These are phyloP conservation scores for Chrysanthemum lavandulifolium DNA, from an alignment of 129 eudicot species.

Conservation along the genomic window DNA sequence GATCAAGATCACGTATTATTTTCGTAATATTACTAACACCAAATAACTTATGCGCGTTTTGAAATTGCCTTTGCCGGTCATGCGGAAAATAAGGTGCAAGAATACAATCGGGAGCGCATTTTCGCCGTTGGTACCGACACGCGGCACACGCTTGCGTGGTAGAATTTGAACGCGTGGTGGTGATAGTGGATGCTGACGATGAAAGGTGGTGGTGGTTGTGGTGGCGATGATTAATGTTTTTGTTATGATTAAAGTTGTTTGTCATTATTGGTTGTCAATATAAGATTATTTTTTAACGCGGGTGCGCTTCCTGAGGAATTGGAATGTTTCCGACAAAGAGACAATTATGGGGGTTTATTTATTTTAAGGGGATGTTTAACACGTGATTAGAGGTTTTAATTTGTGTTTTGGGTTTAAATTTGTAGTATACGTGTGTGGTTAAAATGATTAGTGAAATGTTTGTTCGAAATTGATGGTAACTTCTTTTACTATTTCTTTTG, in stretches of 20 bases:
- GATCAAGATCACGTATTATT: constrained; percentile 48
- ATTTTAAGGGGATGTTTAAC: constrained; percentile 21
- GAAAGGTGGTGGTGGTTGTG: constrained; percentile 27
- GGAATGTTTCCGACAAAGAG: constrained; percentile 29
- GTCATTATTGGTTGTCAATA: constrained; percentile 6
- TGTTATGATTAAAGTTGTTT: constrained; percentile 16
- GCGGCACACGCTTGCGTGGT: constrained; percentile 85
- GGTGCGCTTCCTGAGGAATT: constrained; percentile 39
- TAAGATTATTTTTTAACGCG: not conserved
- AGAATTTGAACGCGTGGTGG: constrained; percentile 19
- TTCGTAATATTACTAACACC: constrained; percentile 79
- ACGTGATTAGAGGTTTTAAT: constrained; percentile 4
- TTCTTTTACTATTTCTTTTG: constrained; percentile 30
- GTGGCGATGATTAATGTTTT: constrained; percentile 19
- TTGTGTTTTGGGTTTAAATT: not conserved
- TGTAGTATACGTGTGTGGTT: constrained; percentile 26
- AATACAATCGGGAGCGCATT: constrained; percentile 73
- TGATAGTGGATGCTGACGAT: not conserved
- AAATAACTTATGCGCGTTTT: constrained; percentile 75
- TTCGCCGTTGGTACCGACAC: constrained; percentile 82
- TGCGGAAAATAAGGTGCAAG: constrained; percentile 88
- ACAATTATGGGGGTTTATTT: constrained; percentile 23
- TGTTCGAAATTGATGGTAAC: constrained; percentile 22
- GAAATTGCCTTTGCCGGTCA: constrained; percentile 74
- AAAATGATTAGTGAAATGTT: not conserved